Percentiles rank a stretch among this genome's conserved stretches.
Evolutionary conservation across 2,329 filamentous ascomycete species (phyloP).

Genomic region (Curvularia verruculosa): DNA sequence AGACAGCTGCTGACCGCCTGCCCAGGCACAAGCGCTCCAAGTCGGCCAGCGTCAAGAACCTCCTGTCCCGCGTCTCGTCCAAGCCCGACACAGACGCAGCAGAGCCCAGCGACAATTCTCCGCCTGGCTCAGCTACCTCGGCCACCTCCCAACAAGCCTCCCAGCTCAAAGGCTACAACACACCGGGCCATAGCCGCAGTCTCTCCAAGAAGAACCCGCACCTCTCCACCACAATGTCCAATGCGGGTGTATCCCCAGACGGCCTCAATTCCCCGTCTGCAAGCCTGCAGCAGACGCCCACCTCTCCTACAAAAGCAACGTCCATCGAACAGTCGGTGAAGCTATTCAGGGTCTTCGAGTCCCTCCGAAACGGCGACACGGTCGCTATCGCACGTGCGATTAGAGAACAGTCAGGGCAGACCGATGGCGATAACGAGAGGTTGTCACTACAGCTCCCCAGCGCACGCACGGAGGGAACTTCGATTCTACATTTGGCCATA

Average conservation of each 20-base stretch:
- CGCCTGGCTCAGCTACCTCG: constrained; percentile 27
- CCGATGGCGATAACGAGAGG: constrained; percentile 61
- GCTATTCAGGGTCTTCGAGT: constrained; percentile 93
- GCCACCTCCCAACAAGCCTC: constrained; percentile 35
- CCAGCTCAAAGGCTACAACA: constrained; percentile 2
- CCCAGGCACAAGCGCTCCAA: constrained; percentile 53
- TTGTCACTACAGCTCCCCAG: constrained; percentile 53
- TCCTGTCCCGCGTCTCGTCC: constrained; percentile 45
- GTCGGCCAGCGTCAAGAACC: constrained; percentile 46
- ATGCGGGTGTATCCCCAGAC: constrained; percentile 19
- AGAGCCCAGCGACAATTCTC: constrained; percentile 22
- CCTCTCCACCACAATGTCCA: constrained; percentile 41
- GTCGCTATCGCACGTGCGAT: constrained; percentile 87
- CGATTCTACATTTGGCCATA: constrained; percentile 88
- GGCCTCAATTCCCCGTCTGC: constrained; percentile 29
- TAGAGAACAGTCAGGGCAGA: constrained; percentile 61
- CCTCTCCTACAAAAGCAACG: constrained; percentile 46
- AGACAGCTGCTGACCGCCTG: constrained; percentile 9
- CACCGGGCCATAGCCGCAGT: constrained; percentile 32
- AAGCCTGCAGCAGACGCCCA: constrained; percentile 25
- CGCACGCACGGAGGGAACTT: constrained; percentile 74
- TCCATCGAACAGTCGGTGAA: constrained; percentile 89
- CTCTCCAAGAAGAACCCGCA: constrained; percentile 37
- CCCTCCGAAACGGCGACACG: constrained; percentile 87
- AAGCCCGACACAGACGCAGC: constrained; percentile 36